These are phyloP conservation scores for Waitea zeae DNA, from an alignment of 1,284 basidiomycete genomes.

Conservation along the genomic window DNA sequence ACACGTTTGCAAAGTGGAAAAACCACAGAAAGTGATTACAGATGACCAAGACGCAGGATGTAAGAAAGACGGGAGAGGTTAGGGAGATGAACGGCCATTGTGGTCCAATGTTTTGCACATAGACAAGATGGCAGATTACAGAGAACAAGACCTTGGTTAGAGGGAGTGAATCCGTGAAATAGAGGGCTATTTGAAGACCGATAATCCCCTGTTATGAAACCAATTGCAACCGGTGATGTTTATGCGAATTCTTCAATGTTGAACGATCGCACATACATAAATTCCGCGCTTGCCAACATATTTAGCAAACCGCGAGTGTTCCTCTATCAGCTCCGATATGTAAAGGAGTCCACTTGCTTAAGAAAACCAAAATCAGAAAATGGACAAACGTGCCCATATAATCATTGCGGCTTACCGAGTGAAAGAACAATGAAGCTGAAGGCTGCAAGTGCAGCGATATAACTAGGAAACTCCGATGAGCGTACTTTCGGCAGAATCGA, in stretches of 20 bases:
- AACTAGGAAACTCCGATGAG: conserved; percentile 13
- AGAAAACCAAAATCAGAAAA: conserved; percentile 1
- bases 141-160: conserved; percentile 61
- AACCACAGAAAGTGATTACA: conserved; percentile 90
- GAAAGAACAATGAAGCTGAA: conserved; percentile 19
- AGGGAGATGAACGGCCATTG: conserved; percentile 86
- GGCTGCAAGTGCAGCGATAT: conserved; percentile 16
- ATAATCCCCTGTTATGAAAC: conserved; percentile 69
- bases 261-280: conserved; percentile 45
- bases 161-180: conserved; percentile 67
- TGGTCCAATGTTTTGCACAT: conserved; percentile 79
- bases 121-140: conserved; percentile 68
- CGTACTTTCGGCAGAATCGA: no score
- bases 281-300: conserved; percentile 63
- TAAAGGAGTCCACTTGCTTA: conserved; percentile 84
- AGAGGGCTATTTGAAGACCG: conserved; percentile 58
- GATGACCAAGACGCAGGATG: conserved; percentile 71
- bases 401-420: conserved; percentile 14
- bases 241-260: no score
- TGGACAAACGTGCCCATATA: not conserved
- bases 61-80: conserved; percentile 65
- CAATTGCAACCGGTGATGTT: no score
- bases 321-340: conserved; percentile 88
- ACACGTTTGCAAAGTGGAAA: conserved; percentile 70
- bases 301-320: conserved; percentile 74